Conservation (phyloP, 345 rosid species). For the Populus davidiana region DNA sequence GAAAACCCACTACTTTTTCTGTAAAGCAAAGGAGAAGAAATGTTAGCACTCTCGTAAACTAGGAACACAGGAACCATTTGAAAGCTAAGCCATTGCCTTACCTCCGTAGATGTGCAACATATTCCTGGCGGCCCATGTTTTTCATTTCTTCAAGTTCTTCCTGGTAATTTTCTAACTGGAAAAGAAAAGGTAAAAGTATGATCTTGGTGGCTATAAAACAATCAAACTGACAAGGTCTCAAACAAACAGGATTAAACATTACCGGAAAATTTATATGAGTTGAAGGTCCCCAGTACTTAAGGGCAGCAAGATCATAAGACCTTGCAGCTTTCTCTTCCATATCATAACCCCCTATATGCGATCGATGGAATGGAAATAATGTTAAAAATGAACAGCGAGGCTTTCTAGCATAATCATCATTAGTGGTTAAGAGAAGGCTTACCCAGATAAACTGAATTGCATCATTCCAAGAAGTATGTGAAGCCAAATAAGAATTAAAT, state of each 20-base stretch:
- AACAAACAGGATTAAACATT: constrained; percentile 21
- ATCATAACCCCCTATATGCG: constrained; percentile 79
- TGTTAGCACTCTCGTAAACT: background rate
- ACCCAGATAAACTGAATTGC: constrained; percentile 80
- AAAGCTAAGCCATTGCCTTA: background rate
- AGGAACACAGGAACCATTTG: background rate
- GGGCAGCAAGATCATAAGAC: constrained; percentile 95
- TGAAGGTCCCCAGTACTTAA: constrained; percentile 98
- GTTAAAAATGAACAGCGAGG: too few species aligned
- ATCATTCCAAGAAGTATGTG: constrained; percentile 23
- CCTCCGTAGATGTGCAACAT: constrained; percentile 93
- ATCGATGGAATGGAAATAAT: too few species aligned
- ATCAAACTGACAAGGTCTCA: too few species aligned
- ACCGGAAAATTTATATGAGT: constrained; percentile 88
- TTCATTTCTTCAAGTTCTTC: constrained; percentile 81
- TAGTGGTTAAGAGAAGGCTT: constrained; percentile 24
- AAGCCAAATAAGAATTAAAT: constrained; percentile 28
- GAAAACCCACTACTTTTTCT: constrained; percentile 99
- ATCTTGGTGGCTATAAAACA: background rate
- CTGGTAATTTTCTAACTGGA: constrained; percentile 71
- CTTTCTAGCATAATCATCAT: too few species aligned
- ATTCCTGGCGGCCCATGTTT: constrained; percentile 83
- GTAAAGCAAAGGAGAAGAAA: constrained; percentile 15
- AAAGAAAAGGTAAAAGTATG: constrained; percentile 13
- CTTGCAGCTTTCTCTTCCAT: constrained; percentile 99